These are phyloP conservation scores for Trichophyton verrucosum DNA, from an alignment of 2,329 filamentous ascomycete species.

Conservation along the genomic window DNA sequence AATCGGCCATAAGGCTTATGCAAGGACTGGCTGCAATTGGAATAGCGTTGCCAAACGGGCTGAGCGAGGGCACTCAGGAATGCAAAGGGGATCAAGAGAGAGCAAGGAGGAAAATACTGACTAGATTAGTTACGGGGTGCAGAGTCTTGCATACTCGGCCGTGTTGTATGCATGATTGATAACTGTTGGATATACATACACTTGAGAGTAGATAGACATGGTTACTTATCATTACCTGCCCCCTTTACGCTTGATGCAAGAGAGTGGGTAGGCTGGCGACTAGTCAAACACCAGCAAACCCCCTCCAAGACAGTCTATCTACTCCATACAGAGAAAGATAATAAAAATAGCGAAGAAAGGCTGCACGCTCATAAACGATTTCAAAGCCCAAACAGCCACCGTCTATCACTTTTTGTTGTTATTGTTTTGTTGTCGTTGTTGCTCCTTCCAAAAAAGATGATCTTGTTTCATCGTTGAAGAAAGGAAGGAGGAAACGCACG, in stretches of 20 bases:
- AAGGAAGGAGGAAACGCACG: not conserved
- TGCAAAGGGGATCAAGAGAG: not conserved
- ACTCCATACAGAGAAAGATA: not conserved
- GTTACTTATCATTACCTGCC: too few relatives aligned
- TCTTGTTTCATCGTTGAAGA: not conserved
- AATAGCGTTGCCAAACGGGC: not conserved
- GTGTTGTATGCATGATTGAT: not conserved
- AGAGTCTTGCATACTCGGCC: not conserved
- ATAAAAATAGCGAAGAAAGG: not conserved
- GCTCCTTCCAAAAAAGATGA: not conserved
- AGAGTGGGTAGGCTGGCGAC: not conserved
- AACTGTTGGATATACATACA: not conserved
- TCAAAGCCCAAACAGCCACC: not conserved
- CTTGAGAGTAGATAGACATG: not conserved
- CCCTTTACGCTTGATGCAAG: not conserved
- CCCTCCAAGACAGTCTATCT: not conserved
- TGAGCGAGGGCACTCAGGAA: not conserved
- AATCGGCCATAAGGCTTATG: conserved; percentile 1
- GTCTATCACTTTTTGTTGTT: not conserved
- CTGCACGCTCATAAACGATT: not conserved
- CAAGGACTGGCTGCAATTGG: not conserved
- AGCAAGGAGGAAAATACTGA: not conserved
- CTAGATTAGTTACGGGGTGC: not conserved
- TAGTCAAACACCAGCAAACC: not conserved
- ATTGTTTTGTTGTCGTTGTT: not conserved